A percentile compares a stretch with the other conserved stretches of the same genome.
These are phyloP conservation scores for Cryptococcus sp. DNA, from an alignment of 1,284 basidiomycete genomes.

Conservation along the genomic window DNA sequence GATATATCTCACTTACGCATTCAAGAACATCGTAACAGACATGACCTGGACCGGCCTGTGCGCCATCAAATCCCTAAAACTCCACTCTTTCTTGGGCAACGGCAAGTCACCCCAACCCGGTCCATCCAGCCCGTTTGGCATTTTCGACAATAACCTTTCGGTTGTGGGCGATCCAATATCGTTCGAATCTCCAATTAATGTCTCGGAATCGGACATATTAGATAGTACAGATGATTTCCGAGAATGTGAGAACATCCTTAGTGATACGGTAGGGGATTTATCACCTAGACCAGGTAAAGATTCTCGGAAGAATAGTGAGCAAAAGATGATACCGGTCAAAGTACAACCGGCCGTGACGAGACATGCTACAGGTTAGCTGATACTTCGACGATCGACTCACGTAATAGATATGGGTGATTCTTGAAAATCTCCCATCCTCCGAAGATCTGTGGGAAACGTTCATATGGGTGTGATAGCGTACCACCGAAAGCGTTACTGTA, in stretches of 20 bases:
- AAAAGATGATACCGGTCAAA: slow-evolving; percentile 46
- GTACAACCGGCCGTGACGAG: slow-evolving; percentile 45
- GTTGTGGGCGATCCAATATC: slow-evolving; percentile 4
- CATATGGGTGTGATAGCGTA: slow-evolving; percentile 46
- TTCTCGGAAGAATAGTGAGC: slow-evolving; percentile 41
- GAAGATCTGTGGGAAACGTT: slow-evolving; percentile 48
- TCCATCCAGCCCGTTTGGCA: slow-evolving; percentile 2
- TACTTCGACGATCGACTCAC: slow-evolving; percentile 12
- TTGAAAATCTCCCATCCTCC: slow-evolving; percentile 38
- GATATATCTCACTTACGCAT: slow-evolving; percentile 23
- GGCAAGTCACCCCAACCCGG: background rate
- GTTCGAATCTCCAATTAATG: slow-evolving; percentile 13
- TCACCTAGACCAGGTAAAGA: slow-evolving; percentile 18
- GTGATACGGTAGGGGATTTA: slow-evolving; percentile 1
- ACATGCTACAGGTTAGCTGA: slow-evolving; percentile 30
- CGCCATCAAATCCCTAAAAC: slow-evolving; percentile 35
- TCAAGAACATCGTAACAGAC: slow-evolving; percentile 33
- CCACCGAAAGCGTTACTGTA: slow-evolving; percentile 35
- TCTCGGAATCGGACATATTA: slow-evolving; percentile 16
- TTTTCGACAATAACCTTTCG: slow-evolving; percentile 11
- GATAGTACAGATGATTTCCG: slow-evolving; percentile 5
- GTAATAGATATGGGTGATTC: slow-evolving; percentile 49
- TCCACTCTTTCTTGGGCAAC: slow-evolving; percentile 18
- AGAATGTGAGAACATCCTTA: slow-evolving; percentile 6
- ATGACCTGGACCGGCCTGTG: slow-evolving; percentile 31